Evolutionary conservation across 768 basidiomycete genomes (phyloP).

Genomic region (Trametes meyenii): DNA sequence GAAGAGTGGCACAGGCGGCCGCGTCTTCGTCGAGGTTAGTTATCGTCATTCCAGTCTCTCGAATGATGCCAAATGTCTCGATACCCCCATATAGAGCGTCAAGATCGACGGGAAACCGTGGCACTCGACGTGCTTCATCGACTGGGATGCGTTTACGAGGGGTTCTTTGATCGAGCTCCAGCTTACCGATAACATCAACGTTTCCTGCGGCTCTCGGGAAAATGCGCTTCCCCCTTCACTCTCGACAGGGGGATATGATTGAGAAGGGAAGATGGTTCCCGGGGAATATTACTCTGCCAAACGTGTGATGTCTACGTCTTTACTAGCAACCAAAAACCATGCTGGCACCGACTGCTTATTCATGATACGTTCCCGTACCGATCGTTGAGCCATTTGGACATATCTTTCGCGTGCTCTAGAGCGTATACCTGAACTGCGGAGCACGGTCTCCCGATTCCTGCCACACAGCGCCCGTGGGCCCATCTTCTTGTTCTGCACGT

Average conservation of each 20-base stretch:
- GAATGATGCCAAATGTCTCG: neutral
- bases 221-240: conserved; percentile 60
- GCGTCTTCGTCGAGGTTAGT: conserved; percentile 59
- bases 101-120: conserved; percentile 58
- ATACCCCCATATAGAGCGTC: conserved; percentile 45
- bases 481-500: neutral
- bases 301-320: conserved; percentile 21
- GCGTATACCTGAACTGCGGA: conserved; percentile 61
- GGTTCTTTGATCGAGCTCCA: conserved; percentile 59
- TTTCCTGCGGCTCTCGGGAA: conserved; percentile 51
- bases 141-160: conserved; percentile 62
- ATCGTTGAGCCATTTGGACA: neutral
- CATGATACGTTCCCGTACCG: no score
- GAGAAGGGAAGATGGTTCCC: neutral
- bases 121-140: conserved; percentile 65
- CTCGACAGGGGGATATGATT: conserved; percentile 60
- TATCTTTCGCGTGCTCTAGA: conserved; percentile 18
- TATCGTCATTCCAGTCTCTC: neutral
- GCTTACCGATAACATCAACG: conserved; percentile 54
- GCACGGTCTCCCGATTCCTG: conserved; percentile 57
- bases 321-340: no score
- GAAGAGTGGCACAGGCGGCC: conserved; percentile 50
- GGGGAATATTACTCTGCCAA: neutral
- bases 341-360: no score
- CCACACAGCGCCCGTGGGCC: conserved; percentile 31